Conservation (phyloP, 2,329 filamentous ascomycete species). For the Colletotrichum sp. region DNA sequence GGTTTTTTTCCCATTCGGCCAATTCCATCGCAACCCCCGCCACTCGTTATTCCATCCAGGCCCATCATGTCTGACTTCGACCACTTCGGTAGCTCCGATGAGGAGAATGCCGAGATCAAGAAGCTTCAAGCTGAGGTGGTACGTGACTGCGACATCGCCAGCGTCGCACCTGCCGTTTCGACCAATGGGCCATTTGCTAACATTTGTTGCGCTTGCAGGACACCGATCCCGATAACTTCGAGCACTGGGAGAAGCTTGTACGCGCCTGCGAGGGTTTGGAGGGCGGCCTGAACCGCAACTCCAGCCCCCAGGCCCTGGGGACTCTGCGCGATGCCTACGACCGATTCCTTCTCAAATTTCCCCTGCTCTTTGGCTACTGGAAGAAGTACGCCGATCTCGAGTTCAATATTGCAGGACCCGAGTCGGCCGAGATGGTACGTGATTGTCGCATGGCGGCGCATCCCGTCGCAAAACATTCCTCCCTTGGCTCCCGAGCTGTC, state of each 20-base stretch:
- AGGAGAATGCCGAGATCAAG: slow-evolving; percentile 83
- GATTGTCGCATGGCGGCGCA: not conserved
- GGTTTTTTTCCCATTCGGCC: not conserved
- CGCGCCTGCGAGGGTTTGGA: slow-evolving; percentile 84
- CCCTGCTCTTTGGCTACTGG: slow-evolving; percentile 97
- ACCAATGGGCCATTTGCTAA: not conserved
- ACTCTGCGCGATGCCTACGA: slow-evolving; percentile 89
- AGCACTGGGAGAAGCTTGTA: slow-evolving; percentile 92
- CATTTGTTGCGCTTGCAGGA: slow-evolving; percentile 45
- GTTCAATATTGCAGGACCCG: slow-evolving; percentile 94
- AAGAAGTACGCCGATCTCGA: slow-evolving; percentile 99
- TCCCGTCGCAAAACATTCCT: not conserved
- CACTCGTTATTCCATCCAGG: not conserved
- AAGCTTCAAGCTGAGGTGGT: slow-evolving; percentile 82
- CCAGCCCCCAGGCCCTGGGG: slow-evolving; percentile 89
- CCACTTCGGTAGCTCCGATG: slow-evolving; percentile 74
- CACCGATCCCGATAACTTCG: slow-evolving; percentile 85
- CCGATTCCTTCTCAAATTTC: slow-evolving; percentile 91
- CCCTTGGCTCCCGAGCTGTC: not conserved
- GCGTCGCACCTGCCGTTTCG: not conserved
- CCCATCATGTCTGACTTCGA: slow-evolving; percentile 71
- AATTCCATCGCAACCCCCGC: not conserved
- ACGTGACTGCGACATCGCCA: slow-evolving; percentile 41
- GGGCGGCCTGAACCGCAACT: slow-evolving; percentile 94
- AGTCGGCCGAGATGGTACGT: slow-evolving; percentile 93